phyloP scores from a whole-genome alignment of 1,284 basidiomycete species.

The Cutaneotrichosporon sp. region DNA sequence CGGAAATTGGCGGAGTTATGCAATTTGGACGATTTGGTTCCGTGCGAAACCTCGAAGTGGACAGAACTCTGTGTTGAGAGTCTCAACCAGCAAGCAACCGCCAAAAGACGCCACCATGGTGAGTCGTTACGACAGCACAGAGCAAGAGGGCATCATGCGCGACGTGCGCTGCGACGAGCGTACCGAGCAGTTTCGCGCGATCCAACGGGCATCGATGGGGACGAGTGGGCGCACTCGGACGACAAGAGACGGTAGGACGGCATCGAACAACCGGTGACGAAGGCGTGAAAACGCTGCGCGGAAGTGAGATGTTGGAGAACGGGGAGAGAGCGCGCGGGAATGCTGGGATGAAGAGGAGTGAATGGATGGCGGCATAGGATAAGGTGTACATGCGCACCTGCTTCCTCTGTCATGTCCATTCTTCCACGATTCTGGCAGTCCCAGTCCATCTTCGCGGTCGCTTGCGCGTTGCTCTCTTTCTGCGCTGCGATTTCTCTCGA shows the following conservation, averaged over 20 bases:
- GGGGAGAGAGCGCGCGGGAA: not conserved
- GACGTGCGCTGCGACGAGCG: not conserved
- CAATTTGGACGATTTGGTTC: not conserved
- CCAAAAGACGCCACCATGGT: conserved; percentile 8
- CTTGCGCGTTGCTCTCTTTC: no score
- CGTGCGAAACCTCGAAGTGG: not conserved
- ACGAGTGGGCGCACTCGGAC: not conserved
- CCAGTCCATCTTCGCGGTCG: no score
- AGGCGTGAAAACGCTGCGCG: not conserved
- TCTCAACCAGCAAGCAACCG: conserved; percentile 9
- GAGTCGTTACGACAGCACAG: not conserved
- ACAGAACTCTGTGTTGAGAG: not conserved
- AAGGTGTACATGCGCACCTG: no score
- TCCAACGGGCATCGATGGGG: not conserved
- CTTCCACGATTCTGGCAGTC: no score
- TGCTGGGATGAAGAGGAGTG: not conserved
- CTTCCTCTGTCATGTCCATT: no score
- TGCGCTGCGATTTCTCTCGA: no score
- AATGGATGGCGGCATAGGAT: no score
- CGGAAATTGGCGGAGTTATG: not conserved
- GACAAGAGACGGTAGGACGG: not conserved
- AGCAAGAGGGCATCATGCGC: conserved; percentile 3
- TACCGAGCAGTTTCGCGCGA: not conserved
- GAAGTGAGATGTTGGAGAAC: not conserved
- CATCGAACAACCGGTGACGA: not conserved